A percentile compares a stretch with the other conserved stretches of the same genome.
Evolutionary conservation across 2,329 filamentous ascomycete genomes (phyloP).

Genomic region (Fusarium sulawesiense): DNA sequence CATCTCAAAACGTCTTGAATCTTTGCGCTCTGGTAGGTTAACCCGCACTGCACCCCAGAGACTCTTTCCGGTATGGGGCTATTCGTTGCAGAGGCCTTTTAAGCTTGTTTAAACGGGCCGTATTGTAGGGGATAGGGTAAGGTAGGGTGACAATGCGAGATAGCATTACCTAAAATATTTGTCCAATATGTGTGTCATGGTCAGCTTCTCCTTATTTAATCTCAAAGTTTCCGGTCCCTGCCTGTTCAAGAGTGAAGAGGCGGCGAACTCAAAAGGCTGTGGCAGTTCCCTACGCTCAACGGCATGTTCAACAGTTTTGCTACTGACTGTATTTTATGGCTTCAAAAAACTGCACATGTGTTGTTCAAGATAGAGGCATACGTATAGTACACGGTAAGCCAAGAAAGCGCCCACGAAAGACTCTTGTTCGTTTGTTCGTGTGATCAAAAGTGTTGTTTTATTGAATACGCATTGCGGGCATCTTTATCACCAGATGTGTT

Average conservation of each 20-base stretch:
- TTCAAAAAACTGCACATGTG: accelerated
- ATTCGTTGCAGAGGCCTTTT: neutral
- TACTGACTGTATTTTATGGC: neutral
- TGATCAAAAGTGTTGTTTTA: too few species aligned
- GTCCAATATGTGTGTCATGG: neutral
- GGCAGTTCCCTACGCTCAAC: neutral
- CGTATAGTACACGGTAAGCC: accelerated
- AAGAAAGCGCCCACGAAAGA: neutral
- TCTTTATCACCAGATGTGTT: too few species aligned
- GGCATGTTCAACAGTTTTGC: neutral
- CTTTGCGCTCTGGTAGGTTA: neutral
- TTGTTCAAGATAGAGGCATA: too few species aligned
- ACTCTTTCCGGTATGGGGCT: neutral
- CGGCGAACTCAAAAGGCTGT: neutral
- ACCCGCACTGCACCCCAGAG: slow-evolving; percentile 28
- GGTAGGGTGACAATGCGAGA: neutral
- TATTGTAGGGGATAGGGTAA: neutral
- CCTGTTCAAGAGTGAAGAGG: neutral
- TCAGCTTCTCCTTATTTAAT: neutral
- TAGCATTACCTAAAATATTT: slow-evolving; percentile 1
- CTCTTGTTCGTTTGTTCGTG: too few species aligned
- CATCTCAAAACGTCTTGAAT: neutral
- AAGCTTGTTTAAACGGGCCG: slow-evolving; percentile 26
- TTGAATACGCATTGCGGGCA: too few species aligned
- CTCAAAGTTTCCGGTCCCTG: neutral